Evolutionary conservation across 768 basidiomycete species (phyloP), one percentile per base, ranked within the genome.

Genomic region (Tricholoma matsutake): DNA sequence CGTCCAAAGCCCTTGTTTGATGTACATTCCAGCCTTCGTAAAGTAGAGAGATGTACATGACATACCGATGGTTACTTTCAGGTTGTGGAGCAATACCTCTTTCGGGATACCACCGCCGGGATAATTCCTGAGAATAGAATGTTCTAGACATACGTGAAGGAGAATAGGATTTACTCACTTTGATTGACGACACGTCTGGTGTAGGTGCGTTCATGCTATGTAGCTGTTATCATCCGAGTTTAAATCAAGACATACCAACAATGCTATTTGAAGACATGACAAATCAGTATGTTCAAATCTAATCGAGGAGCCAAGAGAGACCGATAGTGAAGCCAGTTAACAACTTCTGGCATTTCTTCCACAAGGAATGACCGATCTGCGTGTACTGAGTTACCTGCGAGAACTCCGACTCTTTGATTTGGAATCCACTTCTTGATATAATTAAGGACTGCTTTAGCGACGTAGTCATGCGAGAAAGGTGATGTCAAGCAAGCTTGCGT

Each of bases 361-460:
- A 76, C 78, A 28, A 94, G 76, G 70, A 94, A 94, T 3, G 76
- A 72, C 57, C 83, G 81, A 73, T 97, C 94, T 1, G 84, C 85
- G 69, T 97, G 92, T 2, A 96, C 91, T 10, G 92, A 90, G 68
- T 82, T 96, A 13, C 95, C 95, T 5, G 95, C 92, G n/a, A 94
- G 81, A 7, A 92, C 81, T 1, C 82, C 92, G 6, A 73, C 77
- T 37, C 80, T 76, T 61, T 78, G 77, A 14, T 80, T 71, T 11
- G 95, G 94, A 35, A 97, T 78, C 92, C 94, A 94, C 69, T 82
- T 85, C 74, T 90, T 86, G 69, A 98, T 85, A 70, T 98, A 97
- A 2, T 77, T 75, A 18, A 94, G 75, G 3, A 96, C 87, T 18
- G 79, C 71, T 20, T 79, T 67, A 10, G 83, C 74, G 2, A 94